These are phyloP conservation scores for Tylopilus sp. DNA, from an alignment of 768 basidiomycete genomes.

Conservation along the genomic window DNA sequence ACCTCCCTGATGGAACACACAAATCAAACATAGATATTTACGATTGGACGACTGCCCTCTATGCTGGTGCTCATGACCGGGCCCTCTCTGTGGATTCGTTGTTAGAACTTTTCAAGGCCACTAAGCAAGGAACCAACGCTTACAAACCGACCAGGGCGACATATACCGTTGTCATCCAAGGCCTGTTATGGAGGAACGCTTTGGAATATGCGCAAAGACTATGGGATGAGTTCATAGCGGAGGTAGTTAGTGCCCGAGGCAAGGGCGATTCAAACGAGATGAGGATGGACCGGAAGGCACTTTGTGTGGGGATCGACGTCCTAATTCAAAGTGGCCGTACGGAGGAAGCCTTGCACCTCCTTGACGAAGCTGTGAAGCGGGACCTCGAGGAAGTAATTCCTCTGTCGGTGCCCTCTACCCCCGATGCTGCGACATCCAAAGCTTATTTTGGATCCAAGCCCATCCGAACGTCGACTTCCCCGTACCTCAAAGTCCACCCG, in stretches of 20 bases:
- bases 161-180: slow-evolving; percentile 54
- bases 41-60: slow-evolving; percentile 45
- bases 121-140: slow-evolving; percentile 21
- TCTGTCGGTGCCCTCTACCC: background rate
- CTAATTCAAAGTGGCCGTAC: slow-evolving; percentile 42
- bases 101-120: slow-evolving; percentile 36
- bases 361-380: slow-evolving; percentile 39
- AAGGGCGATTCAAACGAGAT: slow-evolving; percentile 5
- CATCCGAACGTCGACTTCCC: background rate
- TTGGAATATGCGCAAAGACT: slow-evolving; percentile 37
- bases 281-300: slow-evolving; percentile 42
- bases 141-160: slow-evolving; percentile 44
- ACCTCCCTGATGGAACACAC: background rate
- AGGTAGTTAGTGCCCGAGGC: slow-evolving; percentile 7
- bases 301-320: slow-evolving; percentile 50
- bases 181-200: slow-evolving; percentile 43
- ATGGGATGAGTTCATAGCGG: slow-evolving; percentile 39
- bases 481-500: slow-evolving; percentile 23
- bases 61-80: slow-evolving; percentile 42
- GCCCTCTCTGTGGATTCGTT: slow-evolving; percentile 31
- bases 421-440: background rate
- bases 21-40: slow-evolving; percentile 39
- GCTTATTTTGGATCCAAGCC: background rate
- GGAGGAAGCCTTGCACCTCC: slow-evolving; percentile 46
- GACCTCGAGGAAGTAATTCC: slow-evolving; percentile 9